phyloP scores from a whole-genome alignment of 202 grass and related monocot species.

The Schoenoplectus tabernaemontani region DNA sequence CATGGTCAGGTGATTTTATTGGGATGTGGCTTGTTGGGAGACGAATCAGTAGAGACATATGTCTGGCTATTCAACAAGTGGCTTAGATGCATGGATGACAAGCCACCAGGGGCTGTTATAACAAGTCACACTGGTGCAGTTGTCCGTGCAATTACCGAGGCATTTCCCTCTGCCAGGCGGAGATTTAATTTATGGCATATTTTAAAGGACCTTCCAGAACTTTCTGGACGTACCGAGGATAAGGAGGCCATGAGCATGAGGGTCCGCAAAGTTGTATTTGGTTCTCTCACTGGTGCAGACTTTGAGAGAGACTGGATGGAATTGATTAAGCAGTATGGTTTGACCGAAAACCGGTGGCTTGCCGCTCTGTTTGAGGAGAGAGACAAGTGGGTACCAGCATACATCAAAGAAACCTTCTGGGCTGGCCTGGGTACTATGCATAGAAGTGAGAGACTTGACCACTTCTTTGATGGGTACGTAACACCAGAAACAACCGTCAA shows the following conservation, averaged over 20 bases:
- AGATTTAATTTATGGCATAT: slow-evolving; percentile 91
- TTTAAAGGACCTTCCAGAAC: slow-evolving; percentile 84
- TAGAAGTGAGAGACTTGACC: slow-evolving; percentile 54
- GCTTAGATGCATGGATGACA: slow-evolving; percentile 84
- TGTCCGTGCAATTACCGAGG: slow-evolving; percentile 44
- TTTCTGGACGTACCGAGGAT: slow-evolving; percentile 64
- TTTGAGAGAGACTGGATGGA: slow-evolving; percentile 79
- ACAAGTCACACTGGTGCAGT: slow-evolving; percentile 59
- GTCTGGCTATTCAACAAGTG: slow-evolving; percentile 80
- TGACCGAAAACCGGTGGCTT: slow-evolving; percentile 69
- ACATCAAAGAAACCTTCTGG: slow-evolving; percentile 95
- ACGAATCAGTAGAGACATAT: slow-evolving; percentile 65
- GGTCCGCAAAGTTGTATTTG: slow-evolving; percentile 73
- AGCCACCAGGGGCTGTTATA: slow-evolving; percentile 66
- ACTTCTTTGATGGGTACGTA: slow-evolving; percentile 78
- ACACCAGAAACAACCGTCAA: slow-evolving; percentile 75
- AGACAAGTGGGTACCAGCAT: slow-evolving; percentile 74
- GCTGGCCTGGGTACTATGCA: slow-evolving; percentile 72
- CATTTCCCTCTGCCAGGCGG: slow-evolving; percentile 52
- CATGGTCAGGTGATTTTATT: slow-evolving; percentile 86
- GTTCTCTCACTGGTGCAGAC: slow-evolving; percentile 56
- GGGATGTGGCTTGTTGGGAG: slow-evolving; percentile 76
- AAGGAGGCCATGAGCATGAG: slow-evolving; percentile 68
- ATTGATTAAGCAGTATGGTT: slow-evolving; percentile 67
- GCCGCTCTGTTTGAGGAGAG: slow-evolving; percentile 62